A percentile compares a stretch with the other conserved stretches of the same genome.
Conservation (phyloP, 2,329 filamentous ascomycete species). For the Aspergillus pseudotamarii region DNA sequence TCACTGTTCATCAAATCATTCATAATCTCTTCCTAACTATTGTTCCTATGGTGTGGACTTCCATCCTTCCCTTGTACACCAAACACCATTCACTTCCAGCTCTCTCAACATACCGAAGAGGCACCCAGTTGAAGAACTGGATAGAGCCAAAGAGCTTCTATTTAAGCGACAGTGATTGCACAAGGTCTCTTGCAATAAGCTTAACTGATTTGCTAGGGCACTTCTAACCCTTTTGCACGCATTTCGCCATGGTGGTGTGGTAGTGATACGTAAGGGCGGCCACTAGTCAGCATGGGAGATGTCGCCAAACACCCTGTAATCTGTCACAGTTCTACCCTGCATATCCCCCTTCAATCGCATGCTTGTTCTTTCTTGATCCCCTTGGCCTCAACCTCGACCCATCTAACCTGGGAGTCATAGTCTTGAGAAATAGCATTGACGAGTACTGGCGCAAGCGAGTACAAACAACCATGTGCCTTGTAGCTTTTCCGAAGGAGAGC, state of each 20-base stretch:
- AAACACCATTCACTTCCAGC: background rate
- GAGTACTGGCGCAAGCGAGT: background rate
- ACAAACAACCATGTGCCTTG: background rate
- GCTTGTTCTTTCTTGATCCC: background rate
- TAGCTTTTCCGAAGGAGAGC: background rate
- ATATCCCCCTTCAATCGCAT: background rate
- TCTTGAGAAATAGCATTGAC: background rate
- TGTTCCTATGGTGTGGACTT: background rate
- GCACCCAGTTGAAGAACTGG: background rate
- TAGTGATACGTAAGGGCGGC: background rate
- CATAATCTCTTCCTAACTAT: slow-evolving; percentile 6
- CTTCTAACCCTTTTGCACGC: background rate
- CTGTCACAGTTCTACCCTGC: background rate
- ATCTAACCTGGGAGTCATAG: background rate
- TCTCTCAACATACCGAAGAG: background rate
- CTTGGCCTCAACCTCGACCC: background rate
- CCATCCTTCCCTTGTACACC: background rate
- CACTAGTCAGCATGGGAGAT: background rate
- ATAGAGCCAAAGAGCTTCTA: background rate
- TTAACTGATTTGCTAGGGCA: background rate
- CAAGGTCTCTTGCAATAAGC: background rate
- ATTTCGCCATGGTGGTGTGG: background rate
- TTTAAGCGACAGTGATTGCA: background rate
- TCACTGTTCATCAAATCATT: slow-evolving; percentile 6
- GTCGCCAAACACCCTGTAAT: background rate